These are phyloP conservation scores for Hanseniaspora gamundiae DNA, from an alignment of 1,139 yeast genomes.

Conservation along the genomic window DNA sequence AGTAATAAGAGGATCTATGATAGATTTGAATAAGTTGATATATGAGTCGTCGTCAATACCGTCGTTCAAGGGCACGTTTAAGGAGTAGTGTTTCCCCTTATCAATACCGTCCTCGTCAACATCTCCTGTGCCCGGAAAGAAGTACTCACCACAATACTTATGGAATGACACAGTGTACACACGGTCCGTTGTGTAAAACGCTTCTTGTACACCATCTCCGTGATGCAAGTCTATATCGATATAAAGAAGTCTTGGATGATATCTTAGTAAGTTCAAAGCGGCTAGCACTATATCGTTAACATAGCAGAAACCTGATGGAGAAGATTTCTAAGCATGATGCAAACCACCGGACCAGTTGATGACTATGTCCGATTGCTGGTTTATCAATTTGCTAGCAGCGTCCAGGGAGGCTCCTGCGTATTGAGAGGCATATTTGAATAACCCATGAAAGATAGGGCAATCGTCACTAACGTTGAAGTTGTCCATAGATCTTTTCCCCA, in stretches of 20 bases:
- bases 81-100: conserved; percentile 71
- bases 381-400: conserved; percentile 74
- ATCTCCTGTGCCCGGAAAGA: conserved; percentile 94
- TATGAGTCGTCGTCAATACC: conserved; percentile 94
- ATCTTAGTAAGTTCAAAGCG: conserved; percentile 66
- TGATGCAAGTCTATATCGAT: conserved; percentile 95
- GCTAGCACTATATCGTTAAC: conserved; percentile 90
- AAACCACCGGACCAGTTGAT: conserved; percentile 96
- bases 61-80: conserved; percentile 89
- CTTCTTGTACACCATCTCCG: conserved; percentile 98
- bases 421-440: conserved; percentile 74
- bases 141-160: conserved; percentile 77
- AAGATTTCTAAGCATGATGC: conserved; percentile 91
- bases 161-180: conserved; percentile 95
- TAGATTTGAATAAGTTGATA: conserved; percentile 60
- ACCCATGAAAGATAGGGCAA: conserved; percentile 94
- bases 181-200: conserved; percentile 87
- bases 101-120: conserved; percentile 81
- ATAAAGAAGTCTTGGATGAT: conserved; percentile 83
- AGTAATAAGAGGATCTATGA: conserved; percentile 77
- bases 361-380: conserved; percentile 87
- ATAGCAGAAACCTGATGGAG: conserved; percentile 92
- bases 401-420: conserved; percentile 91
- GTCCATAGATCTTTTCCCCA: conserved; percentile 42
- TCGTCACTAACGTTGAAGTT: conserved; percentile 94